These are phyloP conservation scores for Rhynchospora tenuis DNA, from an alignment of 176 grass and related monocot species.

Conservation along the genomic window DNA sequence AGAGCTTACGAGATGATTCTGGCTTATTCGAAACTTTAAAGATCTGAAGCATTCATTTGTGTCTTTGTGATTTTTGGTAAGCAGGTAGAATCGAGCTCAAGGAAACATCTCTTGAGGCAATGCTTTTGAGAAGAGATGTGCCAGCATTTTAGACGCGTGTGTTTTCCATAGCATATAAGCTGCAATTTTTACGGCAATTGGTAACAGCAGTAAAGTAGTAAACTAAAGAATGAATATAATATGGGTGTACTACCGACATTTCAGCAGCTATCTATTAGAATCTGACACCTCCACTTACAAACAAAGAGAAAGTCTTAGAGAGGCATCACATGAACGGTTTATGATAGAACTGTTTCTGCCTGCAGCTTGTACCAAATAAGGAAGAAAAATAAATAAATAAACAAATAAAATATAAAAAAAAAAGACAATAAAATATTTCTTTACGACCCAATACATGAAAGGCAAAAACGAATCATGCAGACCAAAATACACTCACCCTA, in stretches of 20 bases:
- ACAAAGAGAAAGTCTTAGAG: not conserved
- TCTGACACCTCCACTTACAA: not conserved
- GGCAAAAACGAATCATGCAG: not conserved
- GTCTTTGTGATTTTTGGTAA: not conserved
- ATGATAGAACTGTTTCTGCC: not conserved
- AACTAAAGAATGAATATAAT: not conserved
- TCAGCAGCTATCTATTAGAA: not conserved
- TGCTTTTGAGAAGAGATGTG: not conserved
- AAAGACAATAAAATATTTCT: not conserved
- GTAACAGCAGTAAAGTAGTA: not conserved
- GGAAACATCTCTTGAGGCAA: not conserved
- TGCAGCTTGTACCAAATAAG: not conserved
- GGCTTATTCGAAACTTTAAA: not conserved
- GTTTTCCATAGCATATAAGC: not conserved
- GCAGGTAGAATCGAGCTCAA: not conserved
- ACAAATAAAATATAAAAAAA: no score
- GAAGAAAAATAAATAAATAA: no score
- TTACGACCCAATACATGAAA: not conserved
- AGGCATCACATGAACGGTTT: not conserved
- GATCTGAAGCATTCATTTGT: not conserved
- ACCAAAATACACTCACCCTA: not conserved
- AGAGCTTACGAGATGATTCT: not conserved
- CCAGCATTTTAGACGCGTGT: not conserved
- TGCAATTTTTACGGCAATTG: not conserved
- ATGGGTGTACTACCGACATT: not conserved